phyloP scores from a whole-genome alignment of 352 stramenopile genomes.

The Phytopythium kandeliae region DNA sequence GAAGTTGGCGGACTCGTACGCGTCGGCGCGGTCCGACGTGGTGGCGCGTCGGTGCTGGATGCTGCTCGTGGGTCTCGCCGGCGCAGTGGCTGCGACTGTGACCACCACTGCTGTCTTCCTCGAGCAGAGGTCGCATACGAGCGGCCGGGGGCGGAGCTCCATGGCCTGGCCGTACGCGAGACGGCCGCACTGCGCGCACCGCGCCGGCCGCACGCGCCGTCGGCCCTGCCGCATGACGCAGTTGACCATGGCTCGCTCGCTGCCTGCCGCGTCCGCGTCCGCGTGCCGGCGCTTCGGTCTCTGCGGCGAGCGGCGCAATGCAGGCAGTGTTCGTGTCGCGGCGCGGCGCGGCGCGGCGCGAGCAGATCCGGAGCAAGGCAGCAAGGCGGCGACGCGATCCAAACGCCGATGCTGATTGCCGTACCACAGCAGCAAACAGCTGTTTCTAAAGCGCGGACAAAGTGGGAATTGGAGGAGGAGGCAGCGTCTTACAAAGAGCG shows the following conservation, averaged over 20 bases:
- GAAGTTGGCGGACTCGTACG: background rate
- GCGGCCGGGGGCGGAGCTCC: background rate
- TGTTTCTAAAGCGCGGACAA: too few species aligned
- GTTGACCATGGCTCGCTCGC: conserved; percentile 17
- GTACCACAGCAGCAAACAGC: too few species aligned
- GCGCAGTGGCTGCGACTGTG: background rate
- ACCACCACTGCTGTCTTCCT: background rate
- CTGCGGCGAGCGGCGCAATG: too few species aligned
- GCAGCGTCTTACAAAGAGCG: too few species aligned
- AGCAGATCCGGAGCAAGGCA: too few species aligned
- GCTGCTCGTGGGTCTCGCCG: background rate
- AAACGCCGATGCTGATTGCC: too few species aligned
- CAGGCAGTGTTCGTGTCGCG: too few species aligned
- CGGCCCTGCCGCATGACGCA: conserved; percentile 7
- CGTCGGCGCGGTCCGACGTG: background rate
- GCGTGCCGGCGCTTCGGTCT: too few species aligned
- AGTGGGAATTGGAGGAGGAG: too few species aligned
- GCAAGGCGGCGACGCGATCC: too few species aligned
- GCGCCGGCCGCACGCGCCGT: conserved; percentile 6
- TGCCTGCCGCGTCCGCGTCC: too few species aligned
- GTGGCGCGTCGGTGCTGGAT: background rate
- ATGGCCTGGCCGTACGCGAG: background rate
- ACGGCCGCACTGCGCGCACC: conserved; percentile 12
- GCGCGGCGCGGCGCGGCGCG: too few species aligned
- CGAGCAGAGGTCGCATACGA: background rate